phyloP scores from a whole-genome alignment of 139 green algal genomes.

The Coelastrella sp. region DNA sequence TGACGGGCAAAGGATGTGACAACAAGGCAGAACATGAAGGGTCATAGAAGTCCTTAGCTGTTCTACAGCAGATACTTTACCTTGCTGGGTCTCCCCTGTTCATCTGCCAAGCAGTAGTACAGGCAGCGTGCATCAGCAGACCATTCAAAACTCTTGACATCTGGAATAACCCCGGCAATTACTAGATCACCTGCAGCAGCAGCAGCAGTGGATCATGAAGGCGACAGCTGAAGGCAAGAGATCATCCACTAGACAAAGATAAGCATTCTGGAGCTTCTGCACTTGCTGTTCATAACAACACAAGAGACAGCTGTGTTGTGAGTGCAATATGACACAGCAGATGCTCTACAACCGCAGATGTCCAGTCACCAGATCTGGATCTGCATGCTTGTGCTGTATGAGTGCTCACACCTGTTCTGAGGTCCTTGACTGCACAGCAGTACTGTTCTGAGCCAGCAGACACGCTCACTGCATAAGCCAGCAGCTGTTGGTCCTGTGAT shows the following conservation, averaged over 20 bases:
- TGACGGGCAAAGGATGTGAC: not conserved
- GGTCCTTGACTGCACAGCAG: constrained; percentile 47
- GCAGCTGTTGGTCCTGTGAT: constrained; percentile 49
- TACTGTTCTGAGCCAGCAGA: not conserved
- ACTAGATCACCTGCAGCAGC: not conserved
- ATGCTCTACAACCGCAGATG: too few relatives aligned
- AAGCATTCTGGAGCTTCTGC: not conserved
- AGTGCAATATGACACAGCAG: too few relatives aligned
- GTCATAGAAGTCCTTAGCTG: too few relatives aligned
- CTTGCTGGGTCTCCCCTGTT: constrained; percentile 10
- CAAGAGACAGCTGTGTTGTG: too few relatives aligned
- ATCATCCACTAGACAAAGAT: not conserved
- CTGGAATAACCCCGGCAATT: constrained; percentile 3
- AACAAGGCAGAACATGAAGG: too few relatives aligned
- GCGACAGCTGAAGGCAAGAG: too few relatives aligned
- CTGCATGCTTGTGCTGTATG: not conserved
- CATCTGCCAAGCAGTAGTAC: constrained; percentile 30
- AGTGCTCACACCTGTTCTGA: constrained; percentile 18
- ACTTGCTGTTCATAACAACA: too few relatives aligned
- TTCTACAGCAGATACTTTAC: too few relatives aligned
- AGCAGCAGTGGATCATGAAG: not conserved
- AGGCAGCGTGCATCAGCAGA: constrained; percentile 25
- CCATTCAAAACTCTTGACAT: constrained; percentile 40
- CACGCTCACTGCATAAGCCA: constrained; percentile 52
- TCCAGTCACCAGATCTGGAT: not conserved